Conservation (phyloP, 371 early-diverging fungal species). For the Mucor ambiguus region DNA sequence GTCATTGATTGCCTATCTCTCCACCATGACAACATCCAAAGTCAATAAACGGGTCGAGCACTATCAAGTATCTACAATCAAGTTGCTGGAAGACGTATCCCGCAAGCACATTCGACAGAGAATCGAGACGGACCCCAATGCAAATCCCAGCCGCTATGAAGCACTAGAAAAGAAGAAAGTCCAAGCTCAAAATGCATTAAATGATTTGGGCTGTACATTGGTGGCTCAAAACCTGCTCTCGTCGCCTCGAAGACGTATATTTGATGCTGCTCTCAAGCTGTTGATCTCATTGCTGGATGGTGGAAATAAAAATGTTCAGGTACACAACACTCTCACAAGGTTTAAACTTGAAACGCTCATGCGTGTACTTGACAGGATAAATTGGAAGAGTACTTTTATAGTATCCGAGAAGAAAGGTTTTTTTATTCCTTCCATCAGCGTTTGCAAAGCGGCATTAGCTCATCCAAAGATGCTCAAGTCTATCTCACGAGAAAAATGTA, state of each 20-base stretch:
- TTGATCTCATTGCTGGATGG: conserved; percentile 58
- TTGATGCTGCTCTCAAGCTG: conserved; percentile 44
- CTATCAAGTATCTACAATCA: conserved; percentile 40
- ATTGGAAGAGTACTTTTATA: conserved; percentile 24
- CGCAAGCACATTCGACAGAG: conserved; percentile 29
- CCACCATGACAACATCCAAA: conserved; percentile 31
- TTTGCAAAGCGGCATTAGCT: conserved; percentile 40
- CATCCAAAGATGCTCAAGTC: conserved; percentile 46
- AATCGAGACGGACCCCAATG: conserved; percentile 8
- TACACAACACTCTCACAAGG: neutral
- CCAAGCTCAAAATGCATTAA: conserved; percentile 46
- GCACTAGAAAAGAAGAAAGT: conserved; percentile 37
- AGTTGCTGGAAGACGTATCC: conserved; percentile 34
- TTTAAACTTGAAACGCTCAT: neutral
- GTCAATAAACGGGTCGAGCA: conserved; percentile 18
- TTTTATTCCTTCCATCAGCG: conserved; percentile 59
- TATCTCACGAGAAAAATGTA: conserved; percentile 31
- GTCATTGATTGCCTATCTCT: conserved; percentile 39
- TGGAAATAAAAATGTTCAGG: conserved; percentile 58
- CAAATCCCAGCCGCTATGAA: conserved; percentile 29
- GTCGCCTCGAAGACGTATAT: conserved; percentile 38
- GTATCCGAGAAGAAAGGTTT: conserved; percentile 53
- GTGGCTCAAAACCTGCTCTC: conserved; percentile 58
- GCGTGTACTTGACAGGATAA: conserved; percentile 5
- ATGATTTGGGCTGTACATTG: conserved; percentile 54